Evolutionary conservation across 2,329 filamentous ascomycete genomes (phyloP).

Genomic region (Fusarium paranaense): DNA sequence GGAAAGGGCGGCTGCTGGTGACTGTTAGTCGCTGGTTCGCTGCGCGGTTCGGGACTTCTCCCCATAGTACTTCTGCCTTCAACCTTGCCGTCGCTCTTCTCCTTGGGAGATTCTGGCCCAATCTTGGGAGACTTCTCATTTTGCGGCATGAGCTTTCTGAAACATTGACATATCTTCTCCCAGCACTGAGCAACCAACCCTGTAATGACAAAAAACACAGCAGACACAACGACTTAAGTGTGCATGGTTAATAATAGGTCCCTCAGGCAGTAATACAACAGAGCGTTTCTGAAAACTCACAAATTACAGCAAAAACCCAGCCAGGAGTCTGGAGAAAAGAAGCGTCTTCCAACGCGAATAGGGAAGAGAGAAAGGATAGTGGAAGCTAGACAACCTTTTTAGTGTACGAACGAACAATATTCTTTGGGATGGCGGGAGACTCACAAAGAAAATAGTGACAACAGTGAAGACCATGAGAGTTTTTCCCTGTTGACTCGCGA

Average conservation of each 20-base stretch:
- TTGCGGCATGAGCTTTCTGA: neutral
- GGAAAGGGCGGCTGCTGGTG: too few species aligned
- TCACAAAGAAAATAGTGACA: neutral
- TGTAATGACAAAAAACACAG: neutral
- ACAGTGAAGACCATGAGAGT: neutral
- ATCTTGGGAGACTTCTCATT: too few species aligned
- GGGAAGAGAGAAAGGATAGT: neutral
- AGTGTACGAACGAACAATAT: neutral
- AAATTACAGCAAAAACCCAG: constrained; percentile 23
- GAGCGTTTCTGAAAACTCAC: neutral
- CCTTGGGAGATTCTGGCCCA: rapidly evolving
- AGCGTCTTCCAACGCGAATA: constrained; percentile 23
- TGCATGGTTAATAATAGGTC: neutral
- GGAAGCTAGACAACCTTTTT: neutral
- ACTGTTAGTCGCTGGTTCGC: neutral
- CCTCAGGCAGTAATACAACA: neutral
- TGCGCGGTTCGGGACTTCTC: too few species aligned
- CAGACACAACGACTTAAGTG: neutral
- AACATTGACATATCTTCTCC: neutral
- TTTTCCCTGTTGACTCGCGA: neutral
- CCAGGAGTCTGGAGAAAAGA: constrained; percentile 23
- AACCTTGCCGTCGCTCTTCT: neutral
- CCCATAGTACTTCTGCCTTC: neutral
- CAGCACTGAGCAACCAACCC: neutral
- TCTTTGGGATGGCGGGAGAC: neutral